phyloP scores from a whole-genome alignment of 2,329 filamentous ascomycete species.

The Pseudocercospora pini-densiflorae region DNA sequence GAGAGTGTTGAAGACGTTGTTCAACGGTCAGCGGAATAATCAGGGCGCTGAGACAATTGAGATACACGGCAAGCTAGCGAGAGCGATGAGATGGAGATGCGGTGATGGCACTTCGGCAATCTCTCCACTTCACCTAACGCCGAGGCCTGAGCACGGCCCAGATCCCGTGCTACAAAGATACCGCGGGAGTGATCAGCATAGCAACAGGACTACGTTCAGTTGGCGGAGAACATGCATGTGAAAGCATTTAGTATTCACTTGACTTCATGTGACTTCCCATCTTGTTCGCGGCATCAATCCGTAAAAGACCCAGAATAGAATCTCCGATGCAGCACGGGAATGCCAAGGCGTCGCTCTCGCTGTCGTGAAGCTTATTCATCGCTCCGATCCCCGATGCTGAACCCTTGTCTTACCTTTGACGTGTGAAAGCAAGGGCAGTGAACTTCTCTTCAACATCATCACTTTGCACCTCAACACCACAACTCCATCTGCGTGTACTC shows the following conservation, averaged over 20 bases:
- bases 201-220: neutral
- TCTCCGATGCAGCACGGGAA: neutral
- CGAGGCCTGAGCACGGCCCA: neutral
- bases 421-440: neutral
- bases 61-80: neutral
- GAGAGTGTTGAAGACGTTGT: conserved; percentile 11
- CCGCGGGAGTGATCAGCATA: neutral
- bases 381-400: neutral
- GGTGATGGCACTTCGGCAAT: neutral
- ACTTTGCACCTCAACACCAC: conserved; percentile 8
- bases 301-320: neutral
- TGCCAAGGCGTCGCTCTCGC: neutral
- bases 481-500: neutral
- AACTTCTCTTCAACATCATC: conserved; percentile 18
- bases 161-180: neutral
- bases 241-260: neutral
- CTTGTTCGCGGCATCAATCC: neutral
- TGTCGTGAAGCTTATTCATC: neutral
- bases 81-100: neutral
- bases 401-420: neutral
- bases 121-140: neutral
- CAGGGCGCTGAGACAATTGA: neutral
- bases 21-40: neutral
- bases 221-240: neutral
- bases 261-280: neutral